phyloP scores from a whole-genome alignment of 805 yeast genomes.

The Saccharomyces jurei region DNA sequence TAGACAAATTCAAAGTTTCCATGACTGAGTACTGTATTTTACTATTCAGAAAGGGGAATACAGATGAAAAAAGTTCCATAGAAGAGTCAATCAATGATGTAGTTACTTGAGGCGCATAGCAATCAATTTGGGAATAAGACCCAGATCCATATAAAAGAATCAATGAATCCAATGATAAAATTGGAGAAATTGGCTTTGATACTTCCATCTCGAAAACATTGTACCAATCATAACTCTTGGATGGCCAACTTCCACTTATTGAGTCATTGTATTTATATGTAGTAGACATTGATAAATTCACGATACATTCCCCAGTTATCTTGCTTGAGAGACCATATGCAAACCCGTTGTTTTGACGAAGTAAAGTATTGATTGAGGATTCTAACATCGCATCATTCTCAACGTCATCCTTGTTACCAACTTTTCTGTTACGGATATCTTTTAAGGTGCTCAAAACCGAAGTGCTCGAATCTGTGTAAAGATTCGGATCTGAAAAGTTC shows the following conservation, averaged over 20 bases:
- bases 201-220: conserved; percentile 30
- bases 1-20: conserved; percentile 60
- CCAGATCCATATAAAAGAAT: conserved; percentile 22
- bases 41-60: conserved; percentile 62
- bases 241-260: conserved; percentile 23
- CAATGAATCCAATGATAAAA: conserved; percentile 37
- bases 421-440: conserved; percentile 12
- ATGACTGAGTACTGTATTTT: conserved; percentile 84
- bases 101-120: conserved; percentile 35
- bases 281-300: conserved; percentile 31
- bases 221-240: conserved; percentile 29
- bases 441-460: conserved; percentile 10
- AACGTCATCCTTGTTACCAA: conserved; percentile 10
- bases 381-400: conserved; percentile 10
- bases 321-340: conserved; percentile 51
- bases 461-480: conserved; percentile 17
- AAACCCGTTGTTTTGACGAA: conserved; percentile 34
- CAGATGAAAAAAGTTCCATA: conserved; percentile 61
- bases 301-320: conserved; percentile 30
- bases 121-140: conserved; percentile 9
- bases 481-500: conserved; percentile 39
- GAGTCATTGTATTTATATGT: conserved; percentile 11
- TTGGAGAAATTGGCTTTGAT: conserved; percentile 33
- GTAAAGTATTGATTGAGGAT: conserved; percentile 16
- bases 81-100: conserved; percentile 66